A percentile compares a stretch with the other conserved stretches of the same genome.
phyloP scores from a whole-genome alignment of 768 basidiomycete genomes.

The Termitomyces sp. region DNA sequence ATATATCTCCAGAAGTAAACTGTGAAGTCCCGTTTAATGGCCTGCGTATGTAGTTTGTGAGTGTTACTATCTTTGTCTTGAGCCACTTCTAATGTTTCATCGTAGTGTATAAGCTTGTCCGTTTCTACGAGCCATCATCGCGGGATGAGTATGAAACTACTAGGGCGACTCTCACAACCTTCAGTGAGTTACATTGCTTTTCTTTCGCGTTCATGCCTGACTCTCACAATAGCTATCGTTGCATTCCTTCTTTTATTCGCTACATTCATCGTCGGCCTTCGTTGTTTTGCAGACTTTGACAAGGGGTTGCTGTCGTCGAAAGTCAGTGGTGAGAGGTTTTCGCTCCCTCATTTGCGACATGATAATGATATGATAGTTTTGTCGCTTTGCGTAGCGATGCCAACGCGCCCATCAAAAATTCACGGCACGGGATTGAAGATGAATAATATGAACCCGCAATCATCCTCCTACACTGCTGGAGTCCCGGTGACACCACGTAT shows the following conservation, averaged over 20 bases:
- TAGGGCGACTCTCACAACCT: constrained; percentile 71
- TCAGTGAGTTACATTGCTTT: constrained; percentile 48
- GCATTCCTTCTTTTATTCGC: constrained; percentile 68
- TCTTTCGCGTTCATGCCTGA: not conserved
- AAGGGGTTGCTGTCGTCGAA: constrained; percentile 73
- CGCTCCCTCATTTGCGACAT: constrained; percentile 14
- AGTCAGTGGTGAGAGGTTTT: constrained; percentile 57
- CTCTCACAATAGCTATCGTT: constrained; percentile 48
- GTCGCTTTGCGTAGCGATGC: constrained; percentile 36
- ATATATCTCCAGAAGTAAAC: not conserved
- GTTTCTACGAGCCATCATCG: constrained; percentile 68
- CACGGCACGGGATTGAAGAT: constrained; percentile 33
- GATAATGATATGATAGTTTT: constrained; percentile 30
- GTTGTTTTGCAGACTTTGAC: constrained; percentile 80
- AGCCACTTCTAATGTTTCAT: not conserved
- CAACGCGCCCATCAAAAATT: constrained; percentile 35
- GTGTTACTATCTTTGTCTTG: constrained; percentile 9
- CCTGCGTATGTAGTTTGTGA: constrained; percentile 29
- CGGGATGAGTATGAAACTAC: constrained; percentile 57
- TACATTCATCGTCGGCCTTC: constrained; percentile 73
- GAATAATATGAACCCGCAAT: constrained; percentile 35
- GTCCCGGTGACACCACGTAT: constrained; percentile 54
- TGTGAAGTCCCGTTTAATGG: not conserved
- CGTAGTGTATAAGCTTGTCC: constrained; percentile 78
- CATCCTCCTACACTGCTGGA: constrained; percentile 48